Conservation (phyloP, 2,329 filamentous ascomycete species). For the Dendrostoma leiphaemia region DNA sequence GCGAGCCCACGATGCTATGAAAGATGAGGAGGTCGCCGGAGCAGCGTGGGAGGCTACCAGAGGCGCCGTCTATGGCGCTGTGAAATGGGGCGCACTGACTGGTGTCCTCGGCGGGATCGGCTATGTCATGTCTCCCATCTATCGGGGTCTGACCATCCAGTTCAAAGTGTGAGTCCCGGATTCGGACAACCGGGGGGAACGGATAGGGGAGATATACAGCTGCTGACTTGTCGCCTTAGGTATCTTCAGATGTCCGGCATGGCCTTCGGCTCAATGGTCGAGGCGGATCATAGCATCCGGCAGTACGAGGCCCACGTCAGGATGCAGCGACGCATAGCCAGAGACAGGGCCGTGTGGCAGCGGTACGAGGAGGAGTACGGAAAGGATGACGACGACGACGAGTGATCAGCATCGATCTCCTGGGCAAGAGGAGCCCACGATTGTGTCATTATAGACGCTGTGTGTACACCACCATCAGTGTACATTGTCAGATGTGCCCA, state of each 20-base stretch:
- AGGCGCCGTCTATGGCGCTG: constrained; percentile 65
- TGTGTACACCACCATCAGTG: constrained; percentile 10
- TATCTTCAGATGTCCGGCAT: constrained; percentile 85
- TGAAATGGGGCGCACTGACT: constrained; percentile 70
- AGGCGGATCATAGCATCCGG: constrained; percentile 68
- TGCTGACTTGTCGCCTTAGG: no score
- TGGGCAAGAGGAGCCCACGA: background rate
- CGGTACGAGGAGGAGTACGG: constrained; percentile 61
- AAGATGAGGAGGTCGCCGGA: constrained; percentile 63
- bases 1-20: constrained; percentile 55
- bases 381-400: constrained; percentile 38
- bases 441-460: constrained; percentile 12
- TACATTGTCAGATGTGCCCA: constrained; percentile 18
- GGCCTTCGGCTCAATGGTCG: constrained; percentile 75
- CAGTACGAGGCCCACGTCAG: constrained; percentile 65
- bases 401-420: background rate
- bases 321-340: constrained; percentile 59
- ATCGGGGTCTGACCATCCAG: constrained; percentile 69
- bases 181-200: no score
- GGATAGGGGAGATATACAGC: no score
- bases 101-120: constrained; percentile 62
- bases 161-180: constrained; percentile 73
- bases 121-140: constrained; percentile 66
- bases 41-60: constrained; percentile 70
- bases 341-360: constrained; percentile 68